Base-by-base conservation (phyloP, 2,329 filamentous ascomycete species). In the Stenocarpella maydis region DNA sequence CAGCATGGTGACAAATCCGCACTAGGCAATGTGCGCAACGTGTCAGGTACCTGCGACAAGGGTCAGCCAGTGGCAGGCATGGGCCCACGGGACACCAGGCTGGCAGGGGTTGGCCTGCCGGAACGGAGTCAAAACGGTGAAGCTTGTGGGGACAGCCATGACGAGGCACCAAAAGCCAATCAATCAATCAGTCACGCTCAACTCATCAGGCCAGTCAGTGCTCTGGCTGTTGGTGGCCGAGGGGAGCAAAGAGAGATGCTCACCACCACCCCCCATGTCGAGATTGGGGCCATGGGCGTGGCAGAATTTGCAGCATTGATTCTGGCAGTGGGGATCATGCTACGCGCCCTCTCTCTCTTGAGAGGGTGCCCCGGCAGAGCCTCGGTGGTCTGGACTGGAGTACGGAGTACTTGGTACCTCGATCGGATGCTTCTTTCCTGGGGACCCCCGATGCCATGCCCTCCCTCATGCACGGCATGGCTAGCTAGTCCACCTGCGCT, bases 41-140 rank as follows among this genome's bases (percentile, higher is more conserved):
- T 28, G 58, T 15, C 58, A 61, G 58, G 58, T 61, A 61, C 58
- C 58, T 61, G 26, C 17, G 24, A 61, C 58, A 61, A 47, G 41
- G 58, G 47, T 61, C 41, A 41, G 14, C 41, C 58, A 34, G 26
- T 19, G 58, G 58, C 58, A 47, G 41, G 55, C 55, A 43, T 21
- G 55, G 37, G 39, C 55, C 39, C 39, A 21, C 10, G 7, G 55
- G 4, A 41, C 55, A 61, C 4, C 31, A 34, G 31, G 31, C 4
- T 9, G 31, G 55, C 55, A 61, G 41, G 58, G 58, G 41, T n/a
- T 61, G 41, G 58, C 58, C 58, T 61, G 58, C 39, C 52, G 64
- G 52, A 26, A 66, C 64, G 64, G 64, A 55, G 53, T 47, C 64
- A 47, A 66, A 66, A 66, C 64, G 64, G 64, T 66, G 64, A 55